A percentile compares a stretch with the other conserved stretches of the same genome.
phyloP scores from a whole-genome alignment of 1,139 yeast species.

The Geotrichum siamense region DNA sequence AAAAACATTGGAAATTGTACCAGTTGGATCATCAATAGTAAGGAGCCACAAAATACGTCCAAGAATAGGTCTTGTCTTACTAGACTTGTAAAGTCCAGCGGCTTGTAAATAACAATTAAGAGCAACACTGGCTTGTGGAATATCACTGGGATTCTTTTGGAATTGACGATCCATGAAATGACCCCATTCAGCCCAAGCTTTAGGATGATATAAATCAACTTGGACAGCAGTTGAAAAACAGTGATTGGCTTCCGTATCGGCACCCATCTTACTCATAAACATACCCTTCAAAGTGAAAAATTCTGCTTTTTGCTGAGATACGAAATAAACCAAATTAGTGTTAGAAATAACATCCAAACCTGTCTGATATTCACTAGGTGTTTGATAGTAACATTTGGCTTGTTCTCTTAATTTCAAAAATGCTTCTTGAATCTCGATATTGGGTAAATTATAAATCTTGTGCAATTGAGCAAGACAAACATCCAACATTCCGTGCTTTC shows the following conservation, averaged over 20 bases:
- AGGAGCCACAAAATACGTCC: constrained; percentile 92
- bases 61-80: constrained; percentile 77
- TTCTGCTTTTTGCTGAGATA: constrained; percentile 96
- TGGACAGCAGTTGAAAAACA: constrained; percentile 98
- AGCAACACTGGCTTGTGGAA: constrained; percentile 86
- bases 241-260: constrained; percentile 91
- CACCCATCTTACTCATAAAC: constrained; percentile 86
- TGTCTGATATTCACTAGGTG: constrained; percentile 76
- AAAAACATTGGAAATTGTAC: constrained; percentile 78
- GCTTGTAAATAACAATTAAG: constrained; percentile 95
- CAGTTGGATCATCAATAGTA: constrained; percentile 79
- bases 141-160: constrained; percentile 76
- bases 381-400: constrained; percentile 95
- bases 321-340: constrained; percentile 91
- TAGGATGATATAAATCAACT: constrained; percentile 84
- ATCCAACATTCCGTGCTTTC: constrained; percentile 94
- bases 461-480: constrained; percentile 91
- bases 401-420: constrained; percentile 92
- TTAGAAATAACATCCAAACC: constrained; percentile 96
- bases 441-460: constrained; percentile 90
- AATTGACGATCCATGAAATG: constrained; percentile 83
- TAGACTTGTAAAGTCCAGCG: constrained; percentile 90
- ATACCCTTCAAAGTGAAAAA: constrained; percentile 95
- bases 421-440: constrained; percentile 97
- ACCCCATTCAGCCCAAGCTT: constrained; percentile 99